Evolutionary conservation across 2,329 filamentous ascomycete species (phyloP).

Genomic region (Dryadomyces quercus-mongolicae): DNA sequence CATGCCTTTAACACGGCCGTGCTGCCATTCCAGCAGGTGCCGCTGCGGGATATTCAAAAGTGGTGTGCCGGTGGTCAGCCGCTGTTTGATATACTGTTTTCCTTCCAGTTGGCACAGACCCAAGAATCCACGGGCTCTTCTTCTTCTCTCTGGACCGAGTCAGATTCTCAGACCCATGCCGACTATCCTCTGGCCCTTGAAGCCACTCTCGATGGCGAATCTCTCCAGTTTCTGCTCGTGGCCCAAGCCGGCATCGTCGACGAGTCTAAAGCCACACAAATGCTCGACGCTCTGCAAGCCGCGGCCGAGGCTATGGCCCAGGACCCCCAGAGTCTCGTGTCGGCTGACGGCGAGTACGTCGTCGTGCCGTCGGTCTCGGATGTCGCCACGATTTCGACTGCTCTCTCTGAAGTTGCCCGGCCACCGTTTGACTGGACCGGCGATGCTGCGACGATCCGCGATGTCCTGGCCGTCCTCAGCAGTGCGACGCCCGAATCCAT

Average conservation of each 20-base stretch:
- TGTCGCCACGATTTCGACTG: neutral
- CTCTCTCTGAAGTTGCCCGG: no score
- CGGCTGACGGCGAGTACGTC: neutral
- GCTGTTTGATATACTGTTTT: constrained; percentile 72
- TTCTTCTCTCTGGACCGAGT: constrained; percentile 37
- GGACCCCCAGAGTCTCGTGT: neutral
- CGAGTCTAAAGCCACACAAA: constrained; percentile 14
- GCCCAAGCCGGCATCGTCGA: constrained; percentile 33
- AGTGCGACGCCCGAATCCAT: constrained; percentile 39
- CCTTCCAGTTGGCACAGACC: constrained; percentile 58
- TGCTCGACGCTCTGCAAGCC: constrained; percentile 29
- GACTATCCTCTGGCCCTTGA: constrained; percentile 76
- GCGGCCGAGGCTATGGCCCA: constrained; percentile 16
- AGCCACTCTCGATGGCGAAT: constrained; percentile 36
- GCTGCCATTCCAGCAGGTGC: constrained; percentile 65
- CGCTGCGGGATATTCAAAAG: constrained; percentile 68
- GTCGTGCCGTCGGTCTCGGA: no score
- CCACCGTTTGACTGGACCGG: constrained; percentile 46
- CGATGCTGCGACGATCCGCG: constrained; percentile 38
- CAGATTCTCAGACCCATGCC: constrained; percentile 34
- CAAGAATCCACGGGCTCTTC: neutral
- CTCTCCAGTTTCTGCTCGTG: constrained; percentile 46
- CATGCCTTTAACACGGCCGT: constrained; percentile 59
- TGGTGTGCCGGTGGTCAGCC: constrained; percentile 52
- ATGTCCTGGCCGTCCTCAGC: constrained; percentile 52